These are phyloP conservation scores for Mortierella sp. DNA, from an alignment of 371 early-diverging fungal genomes.

Conservation along the genomic window DNA sequence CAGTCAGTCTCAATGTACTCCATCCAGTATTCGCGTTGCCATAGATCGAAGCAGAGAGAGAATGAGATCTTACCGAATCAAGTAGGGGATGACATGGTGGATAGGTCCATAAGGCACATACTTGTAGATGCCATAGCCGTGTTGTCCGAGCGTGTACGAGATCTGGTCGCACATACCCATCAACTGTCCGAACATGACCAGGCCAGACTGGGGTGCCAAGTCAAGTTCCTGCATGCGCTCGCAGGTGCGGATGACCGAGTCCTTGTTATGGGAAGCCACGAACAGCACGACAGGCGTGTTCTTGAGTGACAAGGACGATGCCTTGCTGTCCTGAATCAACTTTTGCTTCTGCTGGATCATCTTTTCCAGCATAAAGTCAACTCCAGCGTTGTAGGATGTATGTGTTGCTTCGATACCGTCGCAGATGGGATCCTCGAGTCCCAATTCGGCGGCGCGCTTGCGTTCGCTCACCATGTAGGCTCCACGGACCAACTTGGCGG, in stretches of 20 bases:
- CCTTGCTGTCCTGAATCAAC: conserved; percentile 4
- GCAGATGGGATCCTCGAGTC: conserved; percentile 85
- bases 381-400: conserved; percentile 82
- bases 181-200: conserved; percentile 94
- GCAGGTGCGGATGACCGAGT: conserved; percentile 76
- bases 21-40: too few species aligned
- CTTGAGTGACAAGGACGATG: conserved; percentile 39
- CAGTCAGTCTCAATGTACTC: too few species aligned
- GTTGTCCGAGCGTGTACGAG: conserved; percentile 78
- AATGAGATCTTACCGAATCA: conserved; percentile 67
- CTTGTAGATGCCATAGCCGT: conserved; percentile 87
- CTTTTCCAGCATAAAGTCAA: conserved; percentile 75
- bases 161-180: conserved; percentile 89
- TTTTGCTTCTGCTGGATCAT: conserved; percentile 50
- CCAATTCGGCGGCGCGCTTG: conserved; percentile 76
- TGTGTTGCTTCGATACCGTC: conserved; percentile 87
- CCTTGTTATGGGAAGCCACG: conserved; percentile 94
- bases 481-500: conserved; percentile 94
- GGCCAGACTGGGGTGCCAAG: conserved; percentile 65
- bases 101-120: conserved; percentile 95
- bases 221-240: conserved; percentile 72
- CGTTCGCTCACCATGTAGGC: conserved; percentile 93
- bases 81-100: conserved; percentile 92
- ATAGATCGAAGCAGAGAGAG: not conserved
- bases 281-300: conserved; percentile 75